phyloP scores from a whole-genome alignment of 2,329 filamentous ascomycete species.

The Claviceps capensis region DNA sequence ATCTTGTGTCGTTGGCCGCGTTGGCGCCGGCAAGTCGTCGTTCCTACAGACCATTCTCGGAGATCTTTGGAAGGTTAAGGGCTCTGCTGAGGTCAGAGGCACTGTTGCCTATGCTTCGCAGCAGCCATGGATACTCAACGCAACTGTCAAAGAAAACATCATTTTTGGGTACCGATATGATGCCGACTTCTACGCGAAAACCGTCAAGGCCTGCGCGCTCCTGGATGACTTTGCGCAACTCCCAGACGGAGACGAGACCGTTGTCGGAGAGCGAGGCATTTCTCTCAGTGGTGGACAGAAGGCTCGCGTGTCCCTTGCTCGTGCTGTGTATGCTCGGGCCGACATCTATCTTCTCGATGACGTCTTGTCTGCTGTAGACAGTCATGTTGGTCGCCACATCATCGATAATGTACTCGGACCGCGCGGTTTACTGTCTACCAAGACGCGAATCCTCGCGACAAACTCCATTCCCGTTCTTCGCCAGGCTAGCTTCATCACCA shows the following conservation, averaged over 20 bases:
- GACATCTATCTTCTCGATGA: constrained; percentile 94
- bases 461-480: constrained; percentile 87
- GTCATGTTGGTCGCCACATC: constrained; percentile 87
- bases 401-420: constrained; percentile 88
- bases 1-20: constrained; percentile 81
- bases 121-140: constrained; percentile 93
- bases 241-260: constrained; percentile 90
- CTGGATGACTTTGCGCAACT: constrained; percentile 82
- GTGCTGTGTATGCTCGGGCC: constrained; percentile 92
- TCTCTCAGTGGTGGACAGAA: constrained; percentile 94
- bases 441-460: constrained; percentile 86
- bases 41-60: constrained; percentile 79
- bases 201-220: constrained; percentile 80
- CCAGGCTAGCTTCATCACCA: constrained; percentile 76
- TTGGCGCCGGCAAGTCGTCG: constrained; percentile 92
- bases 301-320: constrained; percentile 77
- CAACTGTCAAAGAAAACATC: constrained; percentile 93
- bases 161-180: constrained; percentile 93
- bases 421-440: constrained; percentile 66
- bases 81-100: constrained; percentile 71
- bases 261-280: constrained; percentile 93
- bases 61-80: constrained; percentile 80
- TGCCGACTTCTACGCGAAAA: constrained; percentile 85
- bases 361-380: constrained; percentile 91
- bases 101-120: constrained; percentile 85